phyloP scores from a whole-genome alignment of 129 eudicot species.

The Pittosporum tobira region DNA sequence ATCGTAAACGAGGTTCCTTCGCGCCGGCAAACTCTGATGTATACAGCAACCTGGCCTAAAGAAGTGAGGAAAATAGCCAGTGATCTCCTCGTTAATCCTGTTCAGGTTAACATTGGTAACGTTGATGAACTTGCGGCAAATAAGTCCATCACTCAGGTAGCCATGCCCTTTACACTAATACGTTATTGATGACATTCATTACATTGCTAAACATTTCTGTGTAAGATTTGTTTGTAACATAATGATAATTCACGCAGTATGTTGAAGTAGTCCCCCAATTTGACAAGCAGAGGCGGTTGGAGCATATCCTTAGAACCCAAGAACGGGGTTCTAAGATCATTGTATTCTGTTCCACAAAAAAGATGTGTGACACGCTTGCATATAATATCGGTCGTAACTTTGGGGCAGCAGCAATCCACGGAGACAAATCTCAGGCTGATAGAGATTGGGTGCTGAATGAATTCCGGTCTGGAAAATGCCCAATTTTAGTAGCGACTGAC shows the following conservation, averaged over 20 bases:
- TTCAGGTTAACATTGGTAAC: conserved; percentile 90
- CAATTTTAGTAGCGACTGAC: conserved; percentile 88
- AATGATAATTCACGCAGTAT: too few species aligned
- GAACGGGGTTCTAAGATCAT: conserved; percentile 82
- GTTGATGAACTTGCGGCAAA: conserved; percentile 96
- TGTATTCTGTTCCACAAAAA: conserved; percentile 79
- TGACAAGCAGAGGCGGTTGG: conserved; percentile 88
- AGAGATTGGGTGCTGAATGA: conserved; percentile 82
- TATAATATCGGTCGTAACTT: conserved; percentile 67
- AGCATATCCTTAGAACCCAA: conserved; percentile 83
- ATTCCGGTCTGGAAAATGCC: conserved; percentile 68
- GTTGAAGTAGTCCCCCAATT: conserved; percentile 80
- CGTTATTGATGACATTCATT: background rate
- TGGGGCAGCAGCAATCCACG: conserved; percentile 96
- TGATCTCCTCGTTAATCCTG: conserved; percentile 78
- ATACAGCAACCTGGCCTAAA: conserved; percentile 97
- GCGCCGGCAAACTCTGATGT: conserved; percentile 90
- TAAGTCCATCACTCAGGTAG: conserved; percentile 92
- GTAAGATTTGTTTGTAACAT: too few species aligned
- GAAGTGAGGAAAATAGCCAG: conserved; percentile 88
- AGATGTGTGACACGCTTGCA: conserved; percentile 73
- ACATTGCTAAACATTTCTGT: too few species aligned
- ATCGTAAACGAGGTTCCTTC: conserved; percentile 92
- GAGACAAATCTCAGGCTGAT: conserved; percentile 83
- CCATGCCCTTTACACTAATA: background rate